Conservation (phyloP, 148 eudicot genomes). For the Rhododendron griersonianum region DNA sequence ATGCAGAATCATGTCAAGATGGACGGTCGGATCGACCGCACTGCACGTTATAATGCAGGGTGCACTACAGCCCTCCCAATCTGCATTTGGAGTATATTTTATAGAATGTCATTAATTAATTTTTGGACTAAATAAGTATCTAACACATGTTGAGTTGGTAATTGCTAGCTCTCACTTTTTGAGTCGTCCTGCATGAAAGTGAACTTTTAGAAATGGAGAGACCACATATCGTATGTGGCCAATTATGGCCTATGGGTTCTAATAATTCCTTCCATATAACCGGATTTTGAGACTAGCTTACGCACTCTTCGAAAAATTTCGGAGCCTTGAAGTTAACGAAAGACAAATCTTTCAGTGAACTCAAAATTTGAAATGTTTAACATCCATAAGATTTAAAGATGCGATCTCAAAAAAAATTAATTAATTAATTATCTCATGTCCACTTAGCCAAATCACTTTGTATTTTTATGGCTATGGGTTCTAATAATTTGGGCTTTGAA, state of each 20-base stretch:
- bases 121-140: background rate
- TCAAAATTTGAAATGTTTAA: no score
- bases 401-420: no score
- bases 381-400: no score
- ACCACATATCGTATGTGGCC: background rate
- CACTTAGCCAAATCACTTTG: no score
- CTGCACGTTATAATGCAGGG: no score
- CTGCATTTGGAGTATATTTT: background rate
- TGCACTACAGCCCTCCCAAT: no score
- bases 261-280: background rate
- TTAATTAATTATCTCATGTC: no score
- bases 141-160: background rate
- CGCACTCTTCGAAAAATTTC: no score
- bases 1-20: no score
- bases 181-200: background rate
- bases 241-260: background rate
- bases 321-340: no score
- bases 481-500: background rate
- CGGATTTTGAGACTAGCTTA: no score
- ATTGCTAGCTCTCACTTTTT: background rate
- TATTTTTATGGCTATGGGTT: background rate
- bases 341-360: no score
- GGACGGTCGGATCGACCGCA: accelerated
- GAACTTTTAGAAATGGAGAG: background rate
- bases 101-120: background rate